Conservation (phyloP, 2,329 filamentous ascomycete species). For the Aspergillus costaricaensis region DNA sequence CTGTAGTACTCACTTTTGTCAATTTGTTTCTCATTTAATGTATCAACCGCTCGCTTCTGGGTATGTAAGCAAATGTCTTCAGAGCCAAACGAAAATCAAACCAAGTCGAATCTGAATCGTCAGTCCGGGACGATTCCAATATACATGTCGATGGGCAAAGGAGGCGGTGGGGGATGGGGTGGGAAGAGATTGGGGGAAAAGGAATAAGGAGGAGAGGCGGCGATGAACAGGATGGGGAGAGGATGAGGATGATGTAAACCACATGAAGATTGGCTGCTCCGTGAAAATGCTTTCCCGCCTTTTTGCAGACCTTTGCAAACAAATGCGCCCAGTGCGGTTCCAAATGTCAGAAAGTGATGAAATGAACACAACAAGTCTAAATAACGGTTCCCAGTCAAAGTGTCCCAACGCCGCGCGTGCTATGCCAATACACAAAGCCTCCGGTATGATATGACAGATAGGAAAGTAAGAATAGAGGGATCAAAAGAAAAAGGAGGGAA, state of each 20-base stretch:
- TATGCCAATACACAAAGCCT: conserved; percentile 38
- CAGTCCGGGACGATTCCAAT: conserved; percentile 29
- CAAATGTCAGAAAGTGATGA: conserved; percentile 25
- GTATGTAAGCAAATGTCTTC: conserved; percentile 31
- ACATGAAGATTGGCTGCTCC: conserved; percentile 32
- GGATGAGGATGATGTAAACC: conserved; percentile 19
- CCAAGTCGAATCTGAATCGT: conserved; percentile 19
- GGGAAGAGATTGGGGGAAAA: neutral
- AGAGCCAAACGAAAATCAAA: conserved; percentile 25
- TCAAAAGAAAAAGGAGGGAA: conserved; percentile 20
- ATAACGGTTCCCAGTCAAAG: conserved; percentile 17
- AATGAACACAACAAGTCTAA: conserved; percentile 37
- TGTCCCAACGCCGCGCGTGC: conserved; percentile 40
- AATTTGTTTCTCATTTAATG: conserved; percentile 18
- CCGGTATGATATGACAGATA: conserved; percentile 22
- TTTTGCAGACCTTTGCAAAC: conserved; percentile 35
- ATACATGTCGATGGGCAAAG: conserved; percentile 21
- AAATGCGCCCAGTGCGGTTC: conserved; percentile 38
- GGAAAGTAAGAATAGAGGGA: conserved; percentile 27
- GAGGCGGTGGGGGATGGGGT: neutral
- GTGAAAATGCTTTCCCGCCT: conserved; percentile 35
- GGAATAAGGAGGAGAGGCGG: conserved; percentile 4
- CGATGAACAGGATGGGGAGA: conserved; percentile 13
- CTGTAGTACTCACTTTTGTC: neutral
- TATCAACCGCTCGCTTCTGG: conserved; percentile 27